phyloP scores from a whole-genome alignment of 176 grass and related monocot species.

The Eleusine indica region DNA sequence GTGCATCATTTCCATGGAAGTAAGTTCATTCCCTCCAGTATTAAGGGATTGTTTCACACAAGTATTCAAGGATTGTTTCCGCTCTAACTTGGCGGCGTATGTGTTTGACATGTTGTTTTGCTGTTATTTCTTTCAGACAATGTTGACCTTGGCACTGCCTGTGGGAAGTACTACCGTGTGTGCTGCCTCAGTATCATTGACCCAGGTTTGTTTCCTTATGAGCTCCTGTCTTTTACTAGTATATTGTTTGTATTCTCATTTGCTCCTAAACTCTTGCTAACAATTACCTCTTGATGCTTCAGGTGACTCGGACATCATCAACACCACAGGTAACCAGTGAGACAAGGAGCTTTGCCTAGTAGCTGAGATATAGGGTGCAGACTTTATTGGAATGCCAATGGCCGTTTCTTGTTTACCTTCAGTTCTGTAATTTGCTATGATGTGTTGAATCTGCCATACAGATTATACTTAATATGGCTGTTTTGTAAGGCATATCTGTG shows the following conservation, averaged over 20 bases:
- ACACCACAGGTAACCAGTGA: slow-evolving; percentile 68
- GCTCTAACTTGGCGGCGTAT: not conserved
- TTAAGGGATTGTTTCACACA: not conserved
- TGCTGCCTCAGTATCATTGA: slow-evolving; percentile 97
- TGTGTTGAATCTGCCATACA: slow-evolving; percentile 31
- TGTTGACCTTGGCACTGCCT: slow-evolving; percentile 96
- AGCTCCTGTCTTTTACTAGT: not conserved
- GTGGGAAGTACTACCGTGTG: slow-evolving; percentile 89
- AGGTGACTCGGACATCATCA: slow-evolving; percentile 99
- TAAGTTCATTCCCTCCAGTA: slow-evolving; percentile 38
- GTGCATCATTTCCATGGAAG: slow-evolving; percentile 99
- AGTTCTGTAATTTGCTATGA: slow-evolving; percentile 21
- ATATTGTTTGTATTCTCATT: not conserved
- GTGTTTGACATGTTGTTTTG: not conserved
- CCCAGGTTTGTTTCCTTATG: slow-evolving; percentile 51
- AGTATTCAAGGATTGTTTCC: not conserved
- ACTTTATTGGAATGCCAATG: slow-evolving; percentile 12
- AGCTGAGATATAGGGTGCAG: slow-evolving; percentile 39
- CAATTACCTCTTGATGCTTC: not conserved
- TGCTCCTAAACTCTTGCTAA: not conserved
- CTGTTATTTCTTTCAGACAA: slow-evolving; percentile 57
- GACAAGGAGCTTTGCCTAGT: slow-evolving; percentile 38
- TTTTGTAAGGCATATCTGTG: slow-evolving; percentile 35
- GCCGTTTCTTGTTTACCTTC: slow-evolving; percentile 12
- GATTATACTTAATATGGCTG: slow-evolving; percentile 17